A percentile compares a stretch with the other conserved stretches of the same genome.
Conservation (phyloP, 305 asterid genomes). For the Fraxinus ornus region DNA sequence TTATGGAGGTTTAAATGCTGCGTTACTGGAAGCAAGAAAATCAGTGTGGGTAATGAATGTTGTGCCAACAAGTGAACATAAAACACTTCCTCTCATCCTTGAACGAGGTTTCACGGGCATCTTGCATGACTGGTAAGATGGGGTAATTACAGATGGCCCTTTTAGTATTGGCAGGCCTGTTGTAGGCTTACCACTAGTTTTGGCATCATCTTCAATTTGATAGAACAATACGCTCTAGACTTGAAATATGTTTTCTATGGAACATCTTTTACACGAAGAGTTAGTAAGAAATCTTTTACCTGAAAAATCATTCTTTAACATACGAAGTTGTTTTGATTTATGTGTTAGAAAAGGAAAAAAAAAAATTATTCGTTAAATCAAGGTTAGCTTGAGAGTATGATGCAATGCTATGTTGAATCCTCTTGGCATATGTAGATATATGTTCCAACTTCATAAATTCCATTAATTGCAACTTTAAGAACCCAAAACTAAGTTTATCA, state of each 20-base stretch:
- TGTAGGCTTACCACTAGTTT: slow-evolving; percentile 6
- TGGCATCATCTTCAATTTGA: not conserved
- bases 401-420: not conserved
- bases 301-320: slow-evolving; percentile 3
- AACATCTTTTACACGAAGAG: not conserved
- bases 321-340: not conserved
- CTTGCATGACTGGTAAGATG: slow-evolving; percentile 71
- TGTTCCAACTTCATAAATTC: not conserved
- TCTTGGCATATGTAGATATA: not conserved
- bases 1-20: slow-evolving; percentile 85
- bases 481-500: not conserved
- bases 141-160: not conserved
- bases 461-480: not conserved
- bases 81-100: slow-evolving; percentile 78
- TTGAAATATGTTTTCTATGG: not conserved
- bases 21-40: slow-evolving; percentile 65
- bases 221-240: not conserved
- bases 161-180: not conserved
- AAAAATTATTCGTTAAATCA: not conserved
- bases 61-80: slow-evolving; percentile 64
- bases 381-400: not conserved
- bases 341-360: not conserved
- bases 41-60: slow-evolving; percentile 95
- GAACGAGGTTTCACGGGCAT: slow-evolving; percentile 85
- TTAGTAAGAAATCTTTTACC: not conserved